Base-by-base conservation (phyloP, 345 rosid species). In the Cardamine resedifolia region DNA sequence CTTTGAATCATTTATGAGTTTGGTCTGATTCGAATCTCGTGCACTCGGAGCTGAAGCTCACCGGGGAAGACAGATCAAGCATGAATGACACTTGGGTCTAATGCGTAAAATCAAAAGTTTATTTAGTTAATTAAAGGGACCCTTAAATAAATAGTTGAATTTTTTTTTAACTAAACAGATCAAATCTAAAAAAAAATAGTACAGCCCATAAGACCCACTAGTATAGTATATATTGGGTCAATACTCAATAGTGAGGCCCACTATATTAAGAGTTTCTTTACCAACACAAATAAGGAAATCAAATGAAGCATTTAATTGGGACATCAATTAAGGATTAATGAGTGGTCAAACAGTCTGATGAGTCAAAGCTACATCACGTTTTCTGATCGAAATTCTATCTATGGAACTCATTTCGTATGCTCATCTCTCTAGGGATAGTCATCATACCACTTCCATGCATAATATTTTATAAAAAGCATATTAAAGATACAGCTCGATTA, bases 1-100 rank as follows among this genome's bases (percentile, higher is more conserved):
- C 79, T 75, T 44, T 61, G 24, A 52, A n/a, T 38, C 38, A 50
- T 27, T 44, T 9, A 34, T 24, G 58, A 34, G 64, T 50, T 58
- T 28, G 5, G 62, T 51, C 39, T 66, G 67, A 21, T 23, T 59
- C 11, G 28, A 31, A 6, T n/a, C 19, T 43, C 18, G 8, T 43
- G 19, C 3, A 33, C 58, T 15, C 7, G 62, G 8, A 60, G 64
- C 57, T 75, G 16, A 74, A 60, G 31, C 7, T 41, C 47, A 41
- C 48, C 48, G 48, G 10, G 20, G 20, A 44, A 44, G 19, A 44
- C 48, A 6, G 48, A 44, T 44, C 10, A 44, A 44, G 47, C 19
- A 43, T 43, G 7, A 5, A 44, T n/a, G 0, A 44, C 6, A 44
- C 3, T 44, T 44, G 45, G 45, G 20, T 44, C 48, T n/a, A 44